These are phyloP conservation scores for Rubia tinctorum DNA, from an alignment of 305 asterid genomes.

Conservation along the genomic window DNA sequence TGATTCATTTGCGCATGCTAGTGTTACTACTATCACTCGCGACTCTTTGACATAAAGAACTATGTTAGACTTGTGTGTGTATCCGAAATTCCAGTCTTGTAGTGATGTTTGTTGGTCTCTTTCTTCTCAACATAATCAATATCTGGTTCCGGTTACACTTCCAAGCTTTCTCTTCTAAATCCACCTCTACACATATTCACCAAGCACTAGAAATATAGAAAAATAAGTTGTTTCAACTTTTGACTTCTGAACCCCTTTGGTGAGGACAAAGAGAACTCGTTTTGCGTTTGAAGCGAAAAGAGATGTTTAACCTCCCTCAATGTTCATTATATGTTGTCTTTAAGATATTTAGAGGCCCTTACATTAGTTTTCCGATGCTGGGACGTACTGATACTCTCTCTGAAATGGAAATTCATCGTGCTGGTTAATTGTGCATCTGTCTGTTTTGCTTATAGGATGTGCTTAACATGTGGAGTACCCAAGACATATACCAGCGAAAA, in stretches of 20 bases:
- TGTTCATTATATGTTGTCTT: neutral
- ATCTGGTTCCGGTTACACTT: neutral
- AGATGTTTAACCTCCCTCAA: neutral
- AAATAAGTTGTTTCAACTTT: neutral
- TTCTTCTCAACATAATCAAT: neutral
- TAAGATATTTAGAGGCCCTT: too few relatives aligned
- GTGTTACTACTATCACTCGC: neutral
- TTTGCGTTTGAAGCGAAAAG: neutral
- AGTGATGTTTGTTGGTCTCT: neutral
- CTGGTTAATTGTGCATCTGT: neutral
- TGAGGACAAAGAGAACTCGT: neutral
- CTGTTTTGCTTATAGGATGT: slow-evolving; percentile 51
- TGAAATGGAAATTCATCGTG: neutral
- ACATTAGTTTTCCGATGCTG: too few relatives aligned
- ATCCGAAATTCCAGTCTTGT: neutral
- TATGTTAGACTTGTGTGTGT: neutral
- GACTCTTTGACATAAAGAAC: neutral
- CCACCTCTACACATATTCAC: neutral
- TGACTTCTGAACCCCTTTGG: neutral
- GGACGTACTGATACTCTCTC: too few relatives aligned
- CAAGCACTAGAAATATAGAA: neutral
- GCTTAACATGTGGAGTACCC: slow-evolving; percentile 76
- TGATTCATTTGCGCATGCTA: neutral
- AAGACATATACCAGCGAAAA: slow-evolving; percentile 63
- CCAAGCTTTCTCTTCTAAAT: neutral